Evolutionary conservation across 805 yeast species (phyloP).

Genomic region (Candida anglica): DNA sequence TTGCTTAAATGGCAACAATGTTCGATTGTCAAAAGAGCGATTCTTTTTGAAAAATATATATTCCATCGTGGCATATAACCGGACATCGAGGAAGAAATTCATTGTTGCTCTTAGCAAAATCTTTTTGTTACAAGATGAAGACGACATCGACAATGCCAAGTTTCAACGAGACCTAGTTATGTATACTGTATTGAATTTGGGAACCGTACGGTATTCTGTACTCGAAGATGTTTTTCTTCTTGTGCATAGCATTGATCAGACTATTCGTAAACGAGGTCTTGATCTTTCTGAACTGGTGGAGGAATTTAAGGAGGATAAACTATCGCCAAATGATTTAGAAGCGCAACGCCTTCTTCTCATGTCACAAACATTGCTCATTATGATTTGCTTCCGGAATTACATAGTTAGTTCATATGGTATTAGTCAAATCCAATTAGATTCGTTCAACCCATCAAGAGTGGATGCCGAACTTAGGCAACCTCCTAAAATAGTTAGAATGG

Average conservation of each 20-base stretch:
- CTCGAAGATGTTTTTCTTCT: conserved; percentile 51
- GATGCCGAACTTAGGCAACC: conserved; percentile 30
- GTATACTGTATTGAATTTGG: conserved; percentile 34
- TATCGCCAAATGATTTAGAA: background rate
- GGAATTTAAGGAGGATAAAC: background rate
- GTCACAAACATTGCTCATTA: conserved; percentile 9
- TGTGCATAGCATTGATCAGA: conserved; percentile 40
- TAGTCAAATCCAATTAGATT: conserved; percentile 17
- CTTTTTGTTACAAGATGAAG: conserved; percentile 9
- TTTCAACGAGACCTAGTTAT: conserved; percentile 18
- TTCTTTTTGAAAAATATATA: conserved; percentile 38
- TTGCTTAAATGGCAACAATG: conserved; percentile 7
- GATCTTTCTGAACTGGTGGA: conserved; percentile 22
- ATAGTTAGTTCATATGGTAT: conserved; percentile 18
- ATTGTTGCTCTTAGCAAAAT: conserved; percentile 20
- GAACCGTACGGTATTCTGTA: conserved; percentile 32
- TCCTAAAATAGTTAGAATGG: conserved; percentile 14
- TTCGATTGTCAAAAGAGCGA: conserved; percentile 23
- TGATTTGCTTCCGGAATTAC: conserved; percentile 14
- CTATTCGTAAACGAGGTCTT: conserved; percentile 38
- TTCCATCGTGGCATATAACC: conserved; percentile 36
- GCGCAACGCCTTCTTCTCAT: background rate
- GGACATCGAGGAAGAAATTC: conserved; percentile 39
- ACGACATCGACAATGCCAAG: conserved; percentile 7
- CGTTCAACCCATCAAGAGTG: conserved; percentile 22